Evolutionary conservation across 2,329 filamentous ascomycete genomes (phyloP).

Genomic region (Didymella lethalis): DNA sequence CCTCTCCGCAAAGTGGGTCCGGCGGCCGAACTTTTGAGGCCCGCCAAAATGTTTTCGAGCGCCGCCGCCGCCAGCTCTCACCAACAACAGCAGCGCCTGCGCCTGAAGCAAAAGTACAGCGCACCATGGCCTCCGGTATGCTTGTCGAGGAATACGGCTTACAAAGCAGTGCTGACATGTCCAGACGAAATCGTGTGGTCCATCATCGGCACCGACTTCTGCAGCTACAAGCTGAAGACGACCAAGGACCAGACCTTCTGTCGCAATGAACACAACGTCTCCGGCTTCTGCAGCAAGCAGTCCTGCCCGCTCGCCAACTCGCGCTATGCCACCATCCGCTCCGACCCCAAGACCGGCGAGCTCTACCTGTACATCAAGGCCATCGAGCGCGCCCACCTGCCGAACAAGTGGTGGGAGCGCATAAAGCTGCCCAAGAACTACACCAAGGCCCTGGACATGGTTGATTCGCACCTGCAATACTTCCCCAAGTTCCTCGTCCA

Average conservation of each 20-base stretch:
- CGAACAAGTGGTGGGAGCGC: constrained; percentile 91
- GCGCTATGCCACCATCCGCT: constrained; percentile 89
- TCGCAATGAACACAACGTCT: constrained; percentile 78
- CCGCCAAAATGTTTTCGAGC: constrained; percentile 26
- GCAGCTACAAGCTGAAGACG: constrained; percentile 89
- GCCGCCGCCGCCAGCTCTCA: constrained; percentile 11
- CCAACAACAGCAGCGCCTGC: constrained; percentile 17
- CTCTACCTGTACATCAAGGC: constrained; percentile 97
- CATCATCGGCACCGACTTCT: constrained; percentile 94
- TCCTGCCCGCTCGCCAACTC: constrained; percentile 91
- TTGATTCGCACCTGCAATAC: constrained; percentile 71
- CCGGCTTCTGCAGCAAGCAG: constrained; percentile 54
- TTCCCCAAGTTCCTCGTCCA: constrained; percentile 93
- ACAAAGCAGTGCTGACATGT: constrained; percentile 3
- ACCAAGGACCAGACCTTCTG: constrained; percentile 80
- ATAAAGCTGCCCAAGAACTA: constrained; percentile 93
- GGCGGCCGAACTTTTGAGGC: constrained; percentile 8
- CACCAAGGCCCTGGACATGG: constrained; percentile 82
- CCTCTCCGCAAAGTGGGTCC: constrained; percentile 25
- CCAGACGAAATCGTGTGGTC: constrained; percentile 94
- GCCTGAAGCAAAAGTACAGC: background rate
- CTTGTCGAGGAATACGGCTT: background rate
- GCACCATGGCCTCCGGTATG: constrained; percentile 39
- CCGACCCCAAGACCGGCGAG: constrained; percentile 78
- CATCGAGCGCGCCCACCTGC: constrained; percentile 73